Percentiles rank a stretch among this genome's conserved stretches.
Conservation (phyloP, 2,329 filamentous ascomycete species). For the Pseudogymnoascus sp. region DNA sequence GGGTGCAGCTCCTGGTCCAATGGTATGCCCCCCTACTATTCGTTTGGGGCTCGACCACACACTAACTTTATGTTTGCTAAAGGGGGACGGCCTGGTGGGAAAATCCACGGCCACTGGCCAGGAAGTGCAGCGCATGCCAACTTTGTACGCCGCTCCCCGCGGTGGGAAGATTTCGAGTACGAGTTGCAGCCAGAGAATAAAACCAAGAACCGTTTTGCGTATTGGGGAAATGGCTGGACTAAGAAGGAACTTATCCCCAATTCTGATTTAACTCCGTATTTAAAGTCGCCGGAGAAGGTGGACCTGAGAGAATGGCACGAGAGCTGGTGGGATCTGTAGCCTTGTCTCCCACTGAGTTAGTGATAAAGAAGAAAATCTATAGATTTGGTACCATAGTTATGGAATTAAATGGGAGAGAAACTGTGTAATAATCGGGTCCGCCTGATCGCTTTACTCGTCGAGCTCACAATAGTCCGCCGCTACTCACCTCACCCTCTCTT, state of each 20-base stretch:
- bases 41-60: not conserved
- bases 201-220: slow-evolving; percentile 43
- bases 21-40: slow-evolving; percentile 29
- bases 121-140: slow-evolving; percentile 59
- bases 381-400: not conserved
- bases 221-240: slow-evolving; percentile 63
- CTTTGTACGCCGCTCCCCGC: slow-evolving; percentile 46
- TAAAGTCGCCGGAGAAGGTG: slow-evolving; percentile 47
- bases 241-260: slow-evolving; percentile 46
- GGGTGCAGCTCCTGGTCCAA: slow-evolving; percentile 69
- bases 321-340: slow-evolving; percentile 51
- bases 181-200: slow-evolving; percentile 34
- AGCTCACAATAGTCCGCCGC: no score
- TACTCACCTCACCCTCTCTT: no score
- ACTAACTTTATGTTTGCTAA: not conserved
- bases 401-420: not conserved
- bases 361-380: not conserved
- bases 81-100: slow-evolving; percentile 46
- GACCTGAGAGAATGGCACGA: slow-evolving; percentile 60
- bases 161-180: slow-evolving; percentile 55
- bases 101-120: slow-evolving; percentile 64
- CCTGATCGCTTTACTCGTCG: not conserved
- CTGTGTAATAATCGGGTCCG: not conserved
- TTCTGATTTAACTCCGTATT: slow-evolving; percentile 57
- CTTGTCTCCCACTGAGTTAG: not conserved